These are phyloP conservation scores for Lipomyces yamadae DNA, from an alignment of 805 yeast species.

Conservation along the genomic window DNA sequence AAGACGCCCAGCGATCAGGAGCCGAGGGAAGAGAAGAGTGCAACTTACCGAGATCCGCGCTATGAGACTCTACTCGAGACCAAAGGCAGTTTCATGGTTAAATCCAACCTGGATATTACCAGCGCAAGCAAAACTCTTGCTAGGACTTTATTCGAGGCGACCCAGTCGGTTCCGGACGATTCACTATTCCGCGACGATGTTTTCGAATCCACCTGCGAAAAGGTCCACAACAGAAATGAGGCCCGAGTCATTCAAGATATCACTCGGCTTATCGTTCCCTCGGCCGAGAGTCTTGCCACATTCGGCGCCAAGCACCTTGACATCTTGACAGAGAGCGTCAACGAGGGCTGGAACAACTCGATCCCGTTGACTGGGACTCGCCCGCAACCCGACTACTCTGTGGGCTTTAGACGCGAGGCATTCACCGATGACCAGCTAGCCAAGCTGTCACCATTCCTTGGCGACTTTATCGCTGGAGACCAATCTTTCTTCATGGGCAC, in stretches of 20 bases:
- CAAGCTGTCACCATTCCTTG: conserved; percentile 1
- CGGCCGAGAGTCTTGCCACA: background rate
- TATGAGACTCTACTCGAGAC: background rate
- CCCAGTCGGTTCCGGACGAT: background rate
- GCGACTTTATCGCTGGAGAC: conserved; percentile 1
- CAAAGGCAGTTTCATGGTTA: background rate
- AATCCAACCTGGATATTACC: background rate
- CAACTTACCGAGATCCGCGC: background rate
- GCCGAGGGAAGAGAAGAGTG: conserved; percentile 1
- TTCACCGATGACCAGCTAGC: background rate
- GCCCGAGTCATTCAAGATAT: background rate
- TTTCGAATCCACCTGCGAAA: background rate
- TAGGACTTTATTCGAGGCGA: background rate
- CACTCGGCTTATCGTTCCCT: background rate
- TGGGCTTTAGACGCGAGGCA: background rate
- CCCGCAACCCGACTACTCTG: background rate
- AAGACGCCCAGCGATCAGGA: background rate
- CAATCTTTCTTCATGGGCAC: background rate
- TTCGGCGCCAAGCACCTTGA: background rate
- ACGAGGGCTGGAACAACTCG: background rate
- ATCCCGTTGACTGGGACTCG: background rate
- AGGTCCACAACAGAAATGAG: background rate
- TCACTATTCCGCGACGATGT: conserved; percentile 1
- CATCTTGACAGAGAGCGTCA: background rate
- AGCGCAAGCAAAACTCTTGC: background rate